These are phyloP conservation scores for Chloris gayana DNA, from an alignment of 176 grass and related monocot genomes.

Conservation along the genomic window DNA sequence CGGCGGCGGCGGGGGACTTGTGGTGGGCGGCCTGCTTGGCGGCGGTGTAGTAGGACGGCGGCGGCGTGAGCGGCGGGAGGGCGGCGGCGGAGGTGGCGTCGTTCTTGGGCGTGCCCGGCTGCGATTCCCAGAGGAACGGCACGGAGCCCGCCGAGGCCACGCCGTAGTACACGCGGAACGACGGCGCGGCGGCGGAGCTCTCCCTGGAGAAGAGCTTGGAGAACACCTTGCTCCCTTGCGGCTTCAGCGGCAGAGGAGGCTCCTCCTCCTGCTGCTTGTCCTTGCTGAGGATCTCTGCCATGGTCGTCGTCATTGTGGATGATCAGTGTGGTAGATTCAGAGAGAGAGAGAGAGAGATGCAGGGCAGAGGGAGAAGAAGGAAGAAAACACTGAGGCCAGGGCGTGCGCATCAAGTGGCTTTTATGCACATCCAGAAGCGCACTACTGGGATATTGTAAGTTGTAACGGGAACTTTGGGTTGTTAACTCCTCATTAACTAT, in stretches of 20 bases:
- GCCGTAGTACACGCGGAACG: constrained; percentile 84
- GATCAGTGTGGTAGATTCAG: not conserved
- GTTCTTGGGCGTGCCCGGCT: constrained; percentile 86
- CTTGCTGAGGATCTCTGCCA: constrained; percentile 19
- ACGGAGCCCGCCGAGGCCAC: constrained; percentile 66
- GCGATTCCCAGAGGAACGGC: constrained; percentile 86
- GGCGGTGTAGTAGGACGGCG: constrained; percentile 68
- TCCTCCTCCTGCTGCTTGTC: constrained; percentile 18
- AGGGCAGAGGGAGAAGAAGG: not conserved
- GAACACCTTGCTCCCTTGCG: constrained; percentile 58
- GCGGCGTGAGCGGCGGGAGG: constrained; percentile 65
- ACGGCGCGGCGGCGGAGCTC: constrained; percentile 55
- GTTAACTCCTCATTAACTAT: not conserved
- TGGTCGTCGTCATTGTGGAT: constrained; percentile 8
- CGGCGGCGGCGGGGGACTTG: not conserved
- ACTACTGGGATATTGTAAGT: not conserved
- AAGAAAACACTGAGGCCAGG: not conserved
- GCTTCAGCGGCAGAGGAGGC: constrained; percentile 36
- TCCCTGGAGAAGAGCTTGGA: constrained; percentile 64
- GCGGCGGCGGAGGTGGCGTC: constrained; percentile 22
- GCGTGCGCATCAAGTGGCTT: constrained; percentile 5
- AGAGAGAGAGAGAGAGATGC: not conserved
- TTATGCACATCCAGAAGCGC: constrained; percentile 20
- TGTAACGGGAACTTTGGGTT: not conserved
- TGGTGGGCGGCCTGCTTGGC: not conserved